Evolutionary conservation across 2,329 filamentous ascomycete genomes (phyloP), one percentile per base, ranked within the genome.

Genomic region (Colletotrichum abscissum): DNA sequence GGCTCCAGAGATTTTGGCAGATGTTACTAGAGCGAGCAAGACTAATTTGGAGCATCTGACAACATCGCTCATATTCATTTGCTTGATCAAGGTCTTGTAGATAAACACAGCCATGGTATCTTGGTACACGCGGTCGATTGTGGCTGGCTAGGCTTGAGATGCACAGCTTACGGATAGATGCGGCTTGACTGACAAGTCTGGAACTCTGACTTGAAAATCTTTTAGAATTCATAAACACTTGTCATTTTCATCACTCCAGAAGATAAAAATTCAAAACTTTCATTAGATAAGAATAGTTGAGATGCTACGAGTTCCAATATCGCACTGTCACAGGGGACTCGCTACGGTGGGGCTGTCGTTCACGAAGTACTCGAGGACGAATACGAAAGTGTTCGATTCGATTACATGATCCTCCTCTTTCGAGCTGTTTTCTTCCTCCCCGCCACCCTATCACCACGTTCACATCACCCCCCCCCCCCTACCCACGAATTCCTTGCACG

Each of bases 341-440:
- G 12, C 28, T 42, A 28, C 24, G 9, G 30, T 26, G 38, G 24
- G 35, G 22, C 19, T 35, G 42, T 55, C 24, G 42, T 59, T n/a
- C 56, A 54, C 22, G 35, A 46, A n/a, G 33, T 24, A 71, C 33
- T 66, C 22, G 46, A 30, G 33, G 49, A 16, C 56, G 71, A 70
- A 66, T 52, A 19, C 56, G 46, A 65, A 71, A 26, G 54, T 46
- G 14, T 60, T 65, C 46, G 56, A 70, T 70, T 70, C 71, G 56
- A 70, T 66, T 60, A 62, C 55, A 52, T 28, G 16, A 56, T 22
- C 59, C 33, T 56, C 26, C 4, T 38, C 16, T 28, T n/a, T 49
- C 33, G 30, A 30, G 19, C 8, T 38, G 6, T 28, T 28, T 11
- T 38, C 11, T 24, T 1, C 4, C 16, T 56, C 54, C 24, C 9